Conservation (phyloP, 2,329 filamentous ascomycete species). For the Sarocladiaceae sp. region DNA sequence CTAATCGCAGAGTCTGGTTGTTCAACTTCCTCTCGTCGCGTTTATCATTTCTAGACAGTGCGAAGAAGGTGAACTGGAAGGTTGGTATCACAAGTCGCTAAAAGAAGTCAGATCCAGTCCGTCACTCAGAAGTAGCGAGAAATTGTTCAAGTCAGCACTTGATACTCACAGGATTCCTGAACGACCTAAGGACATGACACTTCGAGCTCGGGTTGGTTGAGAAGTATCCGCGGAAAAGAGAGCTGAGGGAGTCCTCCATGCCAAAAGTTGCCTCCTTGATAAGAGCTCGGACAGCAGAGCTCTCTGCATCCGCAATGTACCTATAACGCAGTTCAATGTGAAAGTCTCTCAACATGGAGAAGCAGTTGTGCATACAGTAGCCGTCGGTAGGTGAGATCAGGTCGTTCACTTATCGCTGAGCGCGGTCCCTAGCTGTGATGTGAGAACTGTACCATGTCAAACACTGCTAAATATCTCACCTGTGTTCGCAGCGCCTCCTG, state of each 20-base stretch:
- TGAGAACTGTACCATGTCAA: background rate
- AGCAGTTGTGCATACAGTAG: background rate
- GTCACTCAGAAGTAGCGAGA: background rate
- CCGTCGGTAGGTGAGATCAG: background rate
- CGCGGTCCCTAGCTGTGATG: background rate
- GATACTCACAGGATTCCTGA: background rate
- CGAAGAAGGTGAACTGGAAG: background rate
- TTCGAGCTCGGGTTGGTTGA: background rate
- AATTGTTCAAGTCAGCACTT: background rate
- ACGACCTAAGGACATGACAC: too few species aligned
- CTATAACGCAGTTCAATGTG: background rate
- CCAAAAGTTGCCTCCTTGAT: background rate
- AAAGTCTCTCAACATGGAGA: background rate
- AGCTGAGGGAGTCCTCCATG: background rate
- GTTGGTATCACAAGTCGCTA: background rate
- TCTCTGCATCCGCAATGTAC: background rate
- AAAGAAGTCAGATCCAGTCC: background rate
- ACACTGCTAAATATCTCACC: background rate
- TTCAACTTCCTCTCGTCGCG: background rate
- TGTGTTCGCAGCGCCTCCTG: background rate
- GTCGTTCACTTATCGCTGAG: background rate
- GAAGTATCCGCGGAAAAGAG: background rate
- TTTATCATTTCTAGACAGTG: background rate
- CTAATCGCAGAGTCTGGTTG: background rate
- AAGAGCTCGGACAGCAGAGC: background rate